A percentile compares a stretch with the other conserved stretches of the same genome.
Conservation (phyloP, 1,284 basidiomycete species). For the Pseudozyma tsukubaensis region DNA sequence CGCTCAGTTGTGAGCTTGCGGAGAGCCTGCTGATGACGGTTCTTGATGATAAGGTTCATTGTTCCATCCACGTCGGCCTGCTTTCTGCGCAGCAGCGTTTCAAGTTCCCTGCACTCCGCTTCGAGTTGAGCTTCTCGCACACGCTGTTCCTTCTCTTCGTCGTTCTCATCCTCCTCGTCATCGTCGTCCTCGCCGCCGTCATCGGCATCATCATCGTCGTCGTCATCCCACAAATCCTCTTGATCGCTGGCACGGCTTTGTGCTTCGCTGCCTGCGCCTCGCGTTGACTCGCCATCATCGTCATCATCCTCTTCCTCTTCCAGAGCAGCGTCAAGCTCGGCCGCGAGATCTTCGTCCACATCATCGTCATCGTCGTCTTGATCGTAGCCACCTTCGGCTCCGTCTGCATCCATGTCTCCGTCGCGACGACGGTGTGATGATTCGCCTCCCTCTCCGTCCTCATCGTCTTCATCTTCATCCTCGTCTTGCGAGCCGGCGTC, state of each 20-base stretch:
- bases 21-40: conserved; percentile 63
- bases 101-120: conserved; percentile 66
- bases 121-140: conserved; percentile 67
- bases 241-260: conserved; percentile 57
- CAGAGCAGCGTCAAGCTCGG: conserved; percentile 70
- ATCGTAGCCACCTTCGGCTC: conserved; percentile 59
- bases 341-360: conserved; percentile 70
- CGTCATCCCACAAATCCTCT: conserved; percentile 63
- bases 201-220: conserved; percentile 73
- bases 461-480: conserved; percentile 37
- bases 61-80: conserved; percentile 64
- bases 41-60: conserved; percentile 65
- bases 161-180: conserved; percentile 72
- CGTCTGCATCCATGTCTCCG: conserved; percentile 69
- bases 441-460: conserved; percentile 42
- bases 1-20: conserved; percentile 62
- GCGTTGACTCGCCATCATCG: conserved; percentile 73
- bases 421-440: conserved; percentile 33
- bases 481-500: conserved; percentile 41
- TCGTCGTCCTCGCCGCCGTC: conserved; percentile 81
- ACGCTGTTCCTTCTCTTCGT: conserved; percentile 62
- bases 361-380: conserved; percentile 75
- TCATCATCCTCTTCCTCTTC: conserved; percentile 71
- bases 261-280: conserved; percentile 65
- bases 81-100: conserved; percentile 63